These are phyloP conservation scores for Phytophthora fragariaefolia DNA, from an alignment of 352 stramenopile genomes.

Conservation along the genomic window DNA sequence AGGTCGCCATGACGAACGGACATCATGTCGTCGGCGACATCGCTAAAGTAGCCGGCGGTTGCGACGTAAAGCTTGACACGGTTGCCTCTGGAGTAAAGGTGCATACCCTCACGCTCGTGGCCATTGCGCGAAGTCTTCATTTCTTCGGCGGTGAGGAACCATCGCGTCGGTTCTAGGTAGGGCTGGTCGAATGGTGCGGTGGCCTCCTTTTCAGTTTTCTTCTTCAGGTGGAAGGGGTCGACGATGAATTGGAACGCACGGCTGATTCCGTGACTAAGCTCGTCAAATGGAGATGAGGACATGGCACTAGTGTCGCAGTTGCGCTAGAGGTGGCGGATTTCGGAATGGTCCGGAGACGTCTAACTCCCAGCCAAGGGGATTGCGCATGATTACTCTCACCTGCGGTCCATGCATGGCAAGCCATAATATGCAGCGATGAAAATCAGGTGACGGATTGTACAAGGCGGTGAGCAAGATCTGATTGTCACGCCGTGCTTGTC, in stretches of 20 bases:
- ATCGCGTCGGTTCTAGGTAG: slow-evolving; percentile 45
- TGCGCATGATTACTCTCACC: neutral
- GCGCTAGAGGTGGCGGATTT: slow-evolving; percentile 1
- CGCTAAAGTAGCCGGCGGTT: slow-evolving; percentile 54
- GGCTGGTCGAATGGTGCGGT: slow-evolving; percentile 42
- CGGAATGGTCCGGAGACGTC: slow-evolving; percentile 16
- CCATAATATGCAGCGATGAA: neutral
- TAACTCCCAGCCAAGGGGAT: neutral
- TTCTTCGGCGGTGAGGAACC: slow-evolving; percentile 68
- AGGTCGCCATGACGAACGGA: slow-evolving; percentile 27
- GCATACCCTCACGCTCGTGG: slow-evolving; percentile 41
- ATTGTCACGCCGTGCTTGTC: neutral
- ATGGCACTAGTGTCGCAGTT: slow-evolving; percentile 13
- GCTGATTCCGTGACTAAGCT: slow-evolving; percentile 25
- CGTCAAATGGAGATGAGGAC: slow-evolving; percentile 20
- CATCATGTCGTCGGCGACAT: slow-evolving; percentile 52
- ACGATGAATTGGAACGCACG: slow-evolving; percentile 29
- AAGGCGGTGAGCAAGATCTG: neutral
- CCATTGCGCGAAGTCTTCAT: slow-evolving; percentile 53
- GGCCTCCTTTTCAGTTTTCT: slow-evolving; percentile 18
- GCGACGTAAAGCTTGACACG: slow-evolving; percentile 51
- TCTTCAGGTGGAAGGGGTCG: slow-evolving; percentile 28
- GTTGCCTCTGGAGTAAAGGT: slow-evolving; percentile 52
- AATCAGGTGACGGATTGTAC: neutral
- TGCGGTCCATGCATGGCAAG: neutral